A percentile compares a stretch with the other conserved stretches of the same genome.
Evolutionary conservation across 805 yeast species (phyloP).

Genomic region (Blastobotrys chiropterorum): DNA sequence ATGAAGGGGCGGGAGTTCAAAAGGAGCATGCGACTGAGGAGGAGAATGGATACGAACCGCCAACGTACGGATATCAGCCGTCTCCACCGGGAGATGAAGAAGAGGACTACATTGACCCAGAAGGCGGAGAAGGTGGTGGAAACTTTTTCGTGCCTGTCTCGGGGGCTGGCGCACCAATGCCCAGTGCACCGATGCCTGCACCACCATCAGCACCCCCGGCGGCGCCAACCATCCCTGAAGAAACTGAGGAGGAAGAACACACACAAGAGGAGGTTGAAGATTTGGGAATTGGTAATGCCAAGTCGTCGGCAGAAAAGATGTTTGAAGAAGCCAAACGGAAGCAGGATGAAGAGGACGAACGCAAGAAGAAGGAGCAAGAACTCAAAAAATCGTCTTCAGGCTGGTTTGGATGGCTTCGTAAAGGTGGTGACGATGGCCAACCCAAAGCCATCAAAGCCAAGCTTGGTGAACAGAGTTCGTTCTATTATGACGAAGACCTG

Average conservation of each 20-base stretch:
- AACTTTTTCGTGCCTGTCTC: conserved; percentile 10
- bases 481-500: conserved; percentile 75
- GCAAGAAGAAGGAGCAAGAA: conserved; percentile 23
- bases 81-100: conserved; percentile 13
- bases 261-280: conserved; percentile 21
- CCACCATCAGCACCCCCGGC: conserved; percentile 6
- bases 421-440: conserved; percentile 42
- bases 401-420: conserved; percentile 56
- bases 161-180: conserved; percentile 8
- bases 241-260: conserved; percentile 9
- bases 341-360: conserved; percentile 18
- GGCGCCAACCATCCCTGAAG: conserved; percentile 8
- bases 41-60: conserved; percentile 17
- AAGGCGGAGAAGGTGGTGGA: conserved; percentile 9
- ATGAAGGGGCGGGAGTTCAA: conserved; percentile 9
- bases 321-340: conserved; percentile 7
- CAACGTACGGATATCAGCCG: conserved; percentile 17
- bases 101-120: conserved; percentile 12
- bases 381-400: conserved; percentile 26
- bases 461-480: conserved; percentile 68
- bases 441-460: conserved; percentile 80
- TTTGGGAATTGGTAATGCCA: conserved; percentile 19
- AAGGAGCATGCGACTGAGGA: conserved; percentile 18
- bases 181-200: conserved; percentile 9
- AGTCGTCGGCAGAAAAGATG: conserved; percentile 4